These are phyloP conservation scores for Globisporangium mamillatum DNA, from an alignment of 352 stramenopile genomes.

Conservation along the genomic window DNA sequence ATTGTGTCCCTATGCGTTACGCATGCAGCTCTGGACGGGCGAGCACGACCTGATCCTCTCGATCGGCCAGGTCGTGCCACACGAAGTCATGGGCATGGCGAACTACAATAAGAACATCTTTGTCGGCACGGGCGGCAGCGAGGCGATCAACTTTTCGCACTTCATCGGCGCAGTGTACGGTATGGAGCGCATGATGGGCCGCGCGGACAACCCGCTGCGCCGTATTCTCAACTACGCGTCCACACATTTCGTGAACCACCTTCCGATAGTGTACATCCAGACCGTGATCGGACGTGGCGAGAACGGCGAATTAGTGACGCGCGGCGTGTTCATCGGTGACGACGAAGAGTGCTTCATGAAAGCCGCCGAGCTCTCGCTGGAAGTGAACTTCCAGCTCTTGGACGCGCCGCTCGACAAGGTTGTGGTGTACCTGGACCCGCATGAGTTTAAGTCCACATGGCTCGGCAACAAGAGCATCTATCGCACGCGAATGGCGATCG, in stretches of 20 bases:
- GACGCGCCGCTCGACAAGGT: conserved; percentile 91
- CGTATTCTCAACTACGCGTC: conserved; percentile 96
- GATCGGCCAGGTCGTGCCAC: conserved; percentile 96
- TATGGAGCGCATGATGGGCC: conserved; percentile 98
- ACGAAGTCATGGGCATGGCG: conserved; percentile 98
- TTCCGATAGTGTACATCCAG: conserved; percentile 95
- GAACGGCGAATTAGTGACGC: conserved; percentile 67
- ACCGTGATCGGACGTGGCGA: conserved; percentile 91
- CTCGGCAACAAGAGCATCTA: conserved; percentile 99
- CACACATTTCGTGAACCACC: conserved; percentile 85
- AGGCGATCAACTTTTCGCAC: conserved; percentile 97
- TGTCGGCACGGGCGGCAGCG: conserved; percentile 91
- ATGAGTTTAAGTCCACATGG: conserved; percentile 98
- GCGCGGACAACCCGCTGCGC: conserved; percentile 93
- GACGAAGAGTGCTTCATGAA: conserved; percentile 95
- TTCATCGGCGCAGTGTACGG: conserved; percentile 98
- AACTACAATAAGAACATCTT: conserved; percentile 99
- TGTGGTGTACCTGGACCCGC: conserved; percentile 94
- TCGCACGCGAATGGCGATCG: conserved; percentile 96
- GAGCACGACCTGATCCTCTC: conserved; percentile 92
- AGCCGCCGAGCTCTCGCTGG: conserved; percentile 91
- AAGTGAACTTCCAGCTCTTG: conserved; percentile 96
- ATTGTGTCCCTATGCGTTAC: background rate
- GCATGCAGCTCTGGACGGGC: conserved; percentile 86
- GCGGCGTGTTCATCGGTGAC: conserved; percentile 95